phyloP scores from a whole-genome alignment of 768 basidiomycete species.

The Boletus insuetus region DNA sequence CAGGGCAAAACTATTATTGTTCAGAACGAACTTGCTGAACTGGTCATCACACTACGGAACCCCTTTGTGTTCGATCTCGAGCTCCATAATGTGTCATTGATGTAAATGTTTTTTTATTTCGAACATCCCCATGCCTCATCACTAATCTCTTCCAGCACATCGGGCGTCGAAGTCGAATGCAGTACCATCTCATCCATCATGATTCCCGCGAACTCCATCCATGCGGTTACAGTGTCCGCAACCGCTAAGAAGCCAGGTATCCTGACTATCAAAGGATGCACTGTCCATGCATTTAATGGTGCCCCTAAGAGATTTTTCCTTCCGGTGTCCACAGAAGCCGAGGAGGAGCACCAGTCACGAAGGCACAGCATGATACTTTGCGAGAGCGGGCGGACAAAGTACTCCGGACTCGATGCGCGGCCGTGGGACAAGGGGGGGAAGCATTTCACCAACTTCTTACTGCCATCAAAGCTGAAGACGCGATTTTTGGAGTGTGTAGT shows the following conservation, averaged over 20 bases:
- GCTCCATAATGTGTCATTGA: conserved; percentile 73
- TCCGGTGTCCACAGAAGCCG: conserved; percentile 69
- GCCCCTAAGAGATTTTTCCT: conserved; percentile 67
- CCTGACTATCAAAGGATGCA: conserved; percentile 74
- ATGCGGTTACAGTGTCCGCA: conserved; percentile 69
- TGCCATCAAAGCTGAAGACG: conserved; percentile 26
- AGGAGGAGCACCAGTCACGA: conserved; percentile 57
- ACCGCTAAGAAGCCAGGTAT: conserved; percentile 62
- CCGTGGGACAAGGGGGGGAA: conserved; percentile 54
- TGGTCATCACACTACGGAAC: conserved; percentile 83
- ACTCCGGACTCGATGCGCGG: conserved; percentile 67
- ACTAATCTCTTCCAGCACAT: conserved; percentile 54
- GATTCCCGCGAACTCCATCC: conserved; percentile 73
- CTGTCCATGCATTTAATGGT: conserved; percentile 74
- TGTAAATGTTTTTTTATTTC: conserved; percentile 43
- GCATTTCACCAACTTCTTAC: conserved; percentile 32
- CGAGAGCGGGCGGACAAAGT: conserved; percentile 72
- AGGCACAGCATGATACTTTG: conserved; percentile 59
- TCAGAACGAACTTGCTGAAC: conserved; percentile 79
- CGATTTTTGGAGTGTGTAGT: conserved; percentile 80
- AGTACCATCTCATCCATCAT: conserved; percentile 54
- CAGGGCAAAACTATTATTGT: conserved; percentile 67
- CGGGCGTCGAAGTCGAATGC: conserved; percentile 73
- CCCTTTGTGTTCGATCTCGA: conserved; percentile 93
- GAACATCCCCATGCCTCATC: background rate